phyloP scores from a whole-genome alignment of 768 basidiomycete species.

The Naematelia encephala region DNA sequence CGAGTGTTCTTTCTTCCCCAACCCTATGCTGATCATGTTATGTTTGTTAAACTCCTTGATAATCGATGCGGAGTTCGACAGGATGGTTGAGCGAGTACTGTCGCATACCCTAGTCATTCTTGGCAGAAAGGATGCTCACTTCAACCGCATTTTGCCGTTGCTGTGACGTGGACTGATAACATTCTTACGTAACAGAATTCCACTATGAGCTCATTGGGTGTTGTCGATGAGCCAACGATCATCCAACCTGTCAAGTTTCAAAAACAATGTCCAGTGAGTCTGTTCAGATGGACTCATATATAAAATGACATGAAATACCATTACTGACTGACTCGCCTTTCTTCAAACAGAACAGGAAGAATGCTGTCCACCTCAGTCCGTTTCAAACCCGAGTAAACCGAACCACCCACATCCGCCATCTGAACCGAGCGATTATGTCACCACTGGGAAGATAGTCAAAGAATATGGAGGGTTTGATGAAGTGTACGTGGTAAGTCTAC shows the following conservation, averaged over 20 bases:
- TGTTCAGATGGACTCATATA: too few species aligned
- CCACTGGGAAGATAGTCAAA: constrained; percentile 29
- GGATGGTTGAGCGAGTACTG: too few species aligned
- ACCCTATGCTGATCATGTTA: too few species aligned
- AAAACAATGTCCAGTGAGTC: not conserved
- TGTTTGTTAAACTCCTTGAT: too few species aligned
- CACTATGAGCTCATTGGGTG: not conserved
- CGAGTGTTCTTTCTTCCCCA: too few species aligned
- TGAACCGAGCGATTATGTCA: constrained; percentile 24
- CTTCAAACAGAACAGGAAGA: not conserved
- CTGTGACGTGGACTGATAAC: not conserved
- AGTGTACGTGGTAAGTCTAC: constrained; percentile 35
- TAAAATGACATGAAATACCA: too few species aligned
- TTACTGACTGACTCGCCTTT: not conserved
- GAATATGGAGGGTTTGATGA: constrained; percentile 32
- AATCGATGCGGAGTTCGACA: too few species aligned
- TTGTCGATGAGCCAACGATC: too few species aligned
- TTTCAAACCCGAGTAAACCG: constrained; percentile 16
- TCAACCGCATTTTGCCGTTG: too few species aligned
- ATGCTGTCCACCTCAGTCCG: constrained; percentile 29
- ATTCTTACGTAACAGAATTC: not conserved
- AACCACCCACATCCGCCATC: constrained; percentile 28
- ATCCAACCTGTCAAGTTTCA: too few species aligned
- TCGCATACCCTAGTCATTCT: too few species aligned
- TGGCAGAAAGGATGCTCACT: too few species aligned